These are phyloP conservation scores for Termitomyces heimii DNA, from an alignment of 768 basidiomycete species.

Conservation along the genomic window DNA sequence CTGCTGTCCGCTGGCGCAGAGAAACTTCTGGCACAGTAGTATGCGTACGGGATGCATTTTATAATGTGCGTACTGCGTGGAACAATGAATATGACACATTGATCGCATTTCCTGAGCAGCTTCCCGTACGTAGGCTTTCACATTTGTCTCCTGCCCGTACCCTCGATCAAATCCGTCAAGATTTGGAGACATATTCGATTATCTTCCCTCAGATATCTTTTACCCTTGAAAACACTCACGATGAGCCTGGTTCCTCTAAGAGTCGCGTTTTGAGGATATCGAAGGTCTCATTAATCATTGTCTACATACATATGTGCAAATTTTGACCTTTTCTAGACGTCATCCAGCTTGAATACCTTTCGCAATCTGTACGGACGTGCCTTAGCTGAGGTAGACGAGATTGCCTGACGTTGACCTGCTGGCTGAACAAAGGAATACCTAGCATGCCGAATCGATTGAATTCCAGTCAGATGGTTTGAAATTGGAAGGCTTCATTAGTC, in stretches of 20 bases:
- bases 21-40: conserved; percentile 76
- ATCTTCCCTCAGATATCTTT: conserved; percentile 69
- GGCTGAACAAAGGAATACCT: conserved; percentile 3
- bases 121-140: conserved; percentile 74
- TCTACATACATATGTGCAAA: neutral
- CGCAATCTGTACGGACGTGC: conserved; percentile 69
- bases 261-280: conserved; percentile 54
- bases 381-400: conserved; percentile 51
- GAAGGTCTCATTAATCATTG: conserved; percentile 39
- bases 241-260: conserved; percentile 29
- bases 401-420: neutral
- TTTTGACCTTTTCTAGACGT: conserved; percentile 39
- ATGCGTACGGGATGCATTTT: conserved; percentile 84
- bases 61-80: conserved; percentile 53
- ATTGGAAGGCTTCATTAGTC: conserved; percentile 80
- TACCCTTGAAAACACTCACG: conserved; percentile 51
- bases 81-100: neutral
- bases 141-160: conserved; percentile 57
- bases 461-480: conserved; percentile 41
- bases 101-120: conserved; percentile 31
- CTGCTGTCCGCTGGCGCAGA: conserved; percentile 70
- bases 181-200: conserved; percentile 69
- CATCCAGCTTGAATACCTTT: conserved; percentile 62
- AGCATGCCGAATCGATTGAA: conserved; percentile 69
- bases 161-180: conserved; percentile 60